Conservation (phyloP, 495 filamentous ascomycete species). For the Penicillium waksmanii region DNA sequence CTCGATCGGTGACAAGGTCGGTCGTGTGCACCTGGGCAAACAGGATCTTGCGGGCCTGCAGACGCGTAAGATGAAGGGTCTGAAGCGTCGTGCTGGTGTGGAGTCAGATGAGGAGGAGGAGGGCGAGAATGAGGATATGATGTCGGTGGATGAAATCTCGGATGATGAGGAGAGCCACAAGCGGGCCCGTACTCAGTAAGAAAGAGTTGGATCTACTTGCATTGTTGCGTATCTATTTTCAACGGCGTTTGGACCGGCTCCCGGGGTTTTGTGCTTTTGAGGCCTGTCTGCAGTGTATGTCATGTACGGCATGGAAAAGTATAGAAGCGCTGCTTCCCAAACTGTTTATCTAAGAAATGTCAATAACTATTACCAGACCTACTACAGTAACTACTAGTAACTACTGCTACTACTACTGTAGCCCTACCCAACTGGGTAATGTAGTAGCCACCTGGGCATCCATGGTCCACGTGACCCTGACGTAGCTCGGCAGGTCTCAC, state of each 20-base stretch:
- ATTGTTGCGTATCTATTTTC: conserved; percentile 31
- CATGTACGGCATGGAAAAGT: conserved; percentile 33
- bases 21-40: conserved; percentile 87
- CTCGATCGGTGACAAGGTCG: conserved; percentile 91
- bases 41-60: conserved; percentile 87
- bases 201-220: conserved; percentile 28
- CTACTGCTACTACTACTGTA: neutral
- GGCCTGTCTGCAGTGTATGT: conserved; percentile 23
- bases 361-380: neutral
- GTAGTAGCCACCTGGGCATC: neutral
- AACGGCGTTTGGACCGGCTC: conserved; percentile 37
- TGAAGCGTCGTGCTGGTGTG: conserved; percentile 74
- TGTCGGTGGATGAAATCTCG: conserved; percentile 48
- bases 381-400: neutral
- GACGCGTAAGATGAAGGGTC: conserved; percentile 98
- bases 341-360: conserved; percentile 14
- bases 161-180: conserved; percentile 47
- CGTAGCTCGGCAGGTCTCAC: conserved; percentile 45
- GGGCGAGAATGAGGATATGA: conserved; percentile 40
- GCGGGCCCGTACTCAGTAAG: conserved; percentile 39
- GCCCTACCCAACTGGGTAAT: neutral
- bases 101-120: conserved; percentile 50
- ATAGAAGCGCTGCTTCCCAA: conserved; percentile 21
- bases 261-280: conserved; percentile 30
- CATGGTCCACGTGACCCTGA: conserved; percentile 50